These are phyloP conservation scores for Nakaseomyces kungkrabaensis DNA, from an alignment of 1,139 yeast genomes.

Conservation along the genomic window DNA sequence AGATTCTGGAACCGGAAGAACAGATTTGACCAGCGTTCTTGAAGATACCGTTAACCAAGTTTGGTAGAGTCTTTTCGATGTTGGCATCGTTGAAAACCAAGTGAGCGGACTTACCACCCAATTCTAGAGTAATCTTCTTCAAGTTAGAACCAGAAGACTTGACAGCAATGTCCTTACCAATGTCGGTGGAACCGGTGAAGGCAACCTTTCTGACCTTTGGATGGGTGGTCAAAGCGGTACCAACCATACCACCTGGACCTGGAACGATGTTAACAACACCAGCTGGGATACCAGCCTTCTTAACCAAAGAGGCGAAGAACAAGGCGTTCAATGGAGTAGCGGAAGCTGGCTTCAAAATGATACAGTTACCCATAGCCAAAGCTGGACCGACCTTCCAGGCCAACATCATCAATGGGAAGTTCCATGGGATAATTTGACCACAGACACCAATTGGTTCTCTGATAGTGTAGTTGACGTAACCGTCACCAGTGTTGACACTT, in stretches of 20 bases:
- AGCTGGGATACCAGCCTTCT: conserved; percentile 67
- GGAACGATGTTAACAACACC: conserved; percentile 72
- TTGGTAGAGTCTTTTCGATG: conserved; percentile 49
- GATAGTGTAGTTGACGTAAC: conserved; percentile 51
- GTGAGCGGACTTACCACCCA: conserved; percentile 81
- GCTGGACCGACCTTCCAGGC: conserved; percentile 80
- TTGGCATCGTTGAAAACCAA: conserved; percentile 68
- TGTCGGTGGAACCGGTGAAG: conserved; percentile 73
- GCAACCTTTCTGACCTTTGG: conserved; percentile 68
- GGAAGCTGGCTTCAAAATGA: conserved; percentile 68
- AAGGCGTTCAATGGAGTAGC: conserved; percentile 72
- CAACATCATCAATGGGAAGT: conserved; percentile 74
- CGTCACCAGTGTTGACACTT: conserved; percentile 51
- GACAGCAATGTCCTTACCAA: conserved; percentile 63
- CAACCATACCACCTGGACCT: conserved; percentile 67
- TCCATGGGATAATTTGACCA: conserved; percentile 89
- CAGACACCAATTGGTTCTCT: conserved; percentile 79
- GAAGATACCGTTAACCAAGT: conserved; percentile 53
- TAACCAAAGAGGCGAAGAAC: conserved; percentile 49
- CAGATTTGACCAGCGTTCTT: conserved; percentile 83
- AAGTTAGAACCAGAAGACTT: conserved; percentile 56
- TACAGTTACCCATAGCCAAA: conserved; percentile 67
- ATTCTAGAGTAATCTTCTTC: conserved; percentile 74
- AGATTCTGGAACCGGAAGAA: conserved; percentile 77
- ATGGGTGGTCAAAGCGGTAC: conserved; percentile 61